Percentiles rank a stretch among this genome's conserved stretches.
Conservation (phyloP, 371 early-diverging fungal species). For the Apophysomyces sp. region DNA sequence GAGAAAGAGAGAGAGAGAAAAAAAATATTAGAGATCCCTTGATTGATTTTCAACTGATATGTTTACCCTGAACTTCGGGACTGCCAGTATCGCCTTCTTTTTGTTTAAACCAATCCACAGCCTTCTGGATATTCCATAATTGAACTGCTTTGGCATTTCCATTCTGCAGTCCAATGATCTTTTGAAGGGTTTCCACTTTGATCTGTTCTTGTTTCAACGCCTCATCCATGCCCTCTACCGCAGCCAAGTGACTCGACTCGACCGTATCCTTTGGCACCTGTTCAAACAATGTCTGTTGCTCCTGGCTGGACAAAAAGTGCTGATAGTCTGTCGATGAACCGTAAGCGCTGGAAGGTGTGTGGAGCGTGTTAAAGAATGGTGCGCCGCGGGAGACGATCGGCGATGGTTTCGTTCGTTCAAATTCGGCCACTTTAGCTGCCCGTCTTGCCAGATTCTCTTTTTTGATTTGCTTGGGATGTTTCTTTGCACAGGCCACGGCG, state of each 20-base stretch:
- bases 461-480: slow-evolving; percentile 53
- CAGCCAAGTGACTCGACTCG: slow-evolving; percentile 36
- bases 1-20: slow-evolving; percentile 3
- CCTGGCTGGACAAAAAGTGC: slow-evolving; percentile 52
- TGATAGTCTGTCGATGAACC: slow-evolving; percentile 33
- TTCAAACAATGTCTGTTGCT: slow-evolving; percentile 56
- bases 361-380: slow-evolving; percentile 40
- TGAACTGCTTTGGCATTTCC: slow-evolving; percentile 72
- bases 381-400: slow-evolving; percentile 38
- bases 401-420: slow-evolving; percentile 47
- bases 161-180: slow-evolving; percentile 78
- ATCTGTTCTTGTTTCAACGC: slow-evolving; percentile 44
- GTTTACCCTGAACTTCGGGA: slow-evolving; percentile 90
- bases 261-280: slow-evolving; percentile 56
- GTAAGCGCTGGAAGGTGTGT: slow-evolving; percentile 46
- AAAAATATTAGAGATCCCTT: not conserved
- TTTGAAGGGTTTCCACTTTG: slow-evolving; percentile 71
- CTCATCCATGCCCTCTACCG: slow-evolving; percentile 38
- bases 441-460: slow-evolving; percentile 52
- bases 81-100: slow-evolving; percentile 86
- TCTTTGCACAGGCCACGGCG: slow-evolving; percentile 35
- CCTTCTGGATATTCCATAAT: slow-evolving; percentile 74
- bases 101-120: slow-evolving; percentile 79
- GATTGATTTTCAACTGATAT: not conserved
- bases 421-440: slow-evolving; percentile 37